phyloP scores from a whole-genome alignment of 2,329 filamentous ascomycete species.

The Alternaria ventricosa region DNA sequence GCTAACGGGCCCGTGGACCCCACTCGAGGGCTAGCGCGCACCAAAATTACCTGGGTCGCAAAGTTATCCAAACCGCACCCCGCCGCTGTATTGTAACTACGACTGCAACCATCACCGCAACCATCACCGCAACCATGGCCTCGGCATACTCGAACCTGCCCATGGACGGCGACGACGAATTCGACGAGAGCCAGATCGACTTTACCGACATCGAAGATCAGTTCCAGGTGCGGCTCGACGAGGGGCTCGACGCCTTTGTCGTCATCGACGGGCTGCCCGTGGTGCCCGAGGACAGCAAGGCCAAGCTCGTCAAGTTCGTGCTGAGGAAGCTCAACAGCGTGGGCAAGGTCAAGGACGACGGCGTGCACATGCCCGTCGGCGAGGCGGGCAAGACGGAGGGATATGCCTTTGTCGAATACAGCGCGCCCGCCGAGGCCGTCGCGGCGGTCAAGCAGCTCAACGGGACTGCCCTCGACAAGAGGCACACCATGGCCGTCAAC shows the following conservation, averaged over 20 bases:
- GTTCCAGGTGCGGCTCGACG: conserved; percentile 94
- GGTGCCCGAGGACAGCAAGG: conserved; percentile 87
- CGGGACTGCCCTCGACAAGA: conserved; percentile 89
- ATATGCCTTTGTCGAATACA: conserved; percentile 97
- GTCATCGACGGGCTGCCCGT: conserved; percentile 92
- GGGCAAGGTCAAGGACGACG: conserved; percentile 84
- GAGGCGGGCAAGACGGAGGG: conserved; percentile 86
- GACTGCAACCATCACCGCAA: conserved; percentile 15
- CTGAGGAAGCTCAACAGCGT: conserved; percentile 89
- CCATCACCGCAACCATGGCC: conserved; percentile 71
- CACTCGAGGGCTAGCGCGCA: conserved; percentile 13
- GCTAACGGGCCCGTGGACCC: conserved; percentile 15
- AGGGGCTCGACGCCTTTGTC: conserved; percentile 95
- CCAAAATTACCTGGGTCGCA: conserved; percentile 11
- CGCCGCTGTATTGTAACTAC: conserved; percentile 21
- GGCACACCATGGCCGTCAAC: conserved; percentile 93
- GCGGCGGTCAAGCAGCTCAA: conserved; percentile 90
- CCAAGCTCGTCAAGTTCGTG: conserved; percentile 95
- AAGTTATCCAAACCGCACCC: background rate
- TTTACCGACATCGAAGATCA: conserved; percentile 93
- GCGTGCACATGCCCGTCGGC: conserved; percentile 91
- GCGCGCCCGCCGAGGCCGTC: conserved; percentile 85
- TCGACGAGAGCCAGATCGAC: conserved; percentile 93
- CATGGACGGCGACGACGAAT: conserved; percentile 78
- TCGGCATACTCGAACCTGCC: conserved; percentile 90